These are phyloP conservation scores for Rutstroemia sydowiana DNA, from an alignment of 2,329 filamentous ascomycete species.

Conservation along the genomic window DNA sequence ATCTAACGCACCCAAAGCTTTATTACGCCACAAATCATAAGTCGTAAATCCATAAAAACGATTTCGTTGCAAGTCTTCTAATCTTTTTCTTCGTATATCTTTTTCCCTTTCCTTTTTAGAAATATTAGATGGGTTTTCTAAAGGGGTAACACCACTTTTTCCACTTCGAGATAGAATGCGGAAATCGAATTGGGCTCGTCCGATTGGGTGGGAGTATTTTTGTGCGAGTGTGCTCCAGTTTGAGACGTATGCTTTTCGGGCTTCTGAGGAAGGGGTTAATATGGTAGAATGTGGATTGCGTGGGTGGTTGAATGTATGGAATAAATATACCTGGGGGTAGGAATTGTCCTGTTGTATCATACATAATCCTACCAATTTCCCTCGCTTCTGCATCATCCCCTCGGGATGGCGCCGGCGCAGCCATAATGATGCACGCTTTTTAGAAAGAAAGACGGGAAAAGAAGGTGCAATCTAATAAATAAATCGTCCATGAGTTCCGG, in stretches of 20 bases:
- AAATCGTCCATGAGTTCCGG: too few species aligned
- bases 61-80: neutral
- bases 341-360: constrained; percentile 6
- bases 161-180: neutral
- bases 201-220: neutral
- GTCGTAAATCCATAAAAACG: neutral
- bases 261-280: neutral
- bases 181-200: neutral
- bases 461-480: too few species aligned
- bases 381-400: neutral
- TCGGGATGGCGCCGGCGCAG: too few species aligned
- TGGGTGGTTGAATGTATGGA: neutral
- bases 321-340: neutral
- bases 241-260: neutral
- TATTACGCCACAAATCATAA: neutral
- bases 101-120: neutral
- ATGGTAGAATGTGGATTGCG: neutral
- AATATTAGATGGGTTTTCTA: neutral
- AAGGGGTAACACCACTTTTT: neutral
- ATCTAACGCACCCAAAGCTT: neutral
- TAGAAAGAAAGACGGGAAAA: too few species aligned
- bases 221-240: neutral
- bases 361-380: neutral
- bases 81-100: too few species aligned
- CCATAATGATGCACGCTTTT: too few species aligned